phyloP scores from a whole-genome alignment of 139 green algal species.

The Yamagishiella unicocca region DNA sequence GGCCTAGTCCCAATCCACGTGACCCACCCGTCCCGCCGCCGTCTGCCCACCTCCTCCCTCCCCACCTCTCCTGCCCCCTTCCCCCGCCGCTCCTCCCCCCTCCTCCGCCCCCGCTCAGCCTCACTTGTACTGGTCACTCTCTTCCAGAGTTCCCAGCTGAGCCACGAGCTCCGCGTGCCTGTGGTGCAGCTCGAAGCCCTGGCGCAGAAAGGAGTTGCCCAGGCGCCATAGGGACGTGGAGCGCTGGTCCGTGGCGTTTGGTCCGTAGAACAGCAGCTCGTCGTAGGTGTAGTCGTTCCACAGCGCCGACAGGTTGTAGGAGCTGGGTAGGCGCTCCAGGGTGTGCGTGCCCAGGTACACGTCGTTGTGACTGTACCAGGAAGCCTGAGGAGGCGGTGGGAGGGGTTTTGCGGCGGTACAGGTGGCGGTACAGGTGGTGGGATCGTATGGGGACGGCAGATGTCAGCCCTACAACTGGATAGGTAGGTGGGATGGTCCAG shows the following conservation, averaged over 20 bases:
- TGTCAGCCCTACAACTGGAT: too few relatives aligned
- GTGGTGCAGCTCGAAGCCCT: conserved; percentile 49
- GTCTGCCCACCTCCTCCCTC: too few relatives aligned
- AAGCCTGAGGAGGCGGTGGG: neutral
- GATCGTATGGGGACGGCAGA: too few relatives aligned
- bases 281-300: conserved; percentile 37
- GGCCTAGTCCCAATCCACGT: too few relatives aligned
- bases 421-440: too few relatives aligned
- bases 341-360: conserved; percentile 8
- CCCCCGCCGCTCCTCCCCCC: neutral
- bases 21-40: too few relatives aligned
- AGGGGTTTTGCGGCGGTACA: neutral
- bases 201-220: conserved; percentile 47
- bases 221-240: conserved; percentile 48
- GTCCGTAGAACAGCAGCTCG: conserved; percentile 29
- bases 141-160: neutral
- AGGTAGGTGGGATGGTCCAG: too few relatives aligned
- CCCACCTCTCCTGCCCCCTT: neutral
- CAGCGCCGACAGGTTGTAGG: conserved; percentile 33
- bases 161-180: neutral
- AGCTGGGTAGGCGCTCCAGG: neutral
- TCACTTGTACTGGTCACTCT: conserved; percentile 22
- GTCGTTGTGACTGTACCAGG: conserved; percentile 32
- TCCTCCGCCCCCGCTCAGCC: neutral
- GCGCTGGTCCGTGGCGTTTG: neutral